Base-by-base conservation (phyloP, 2,329 filamentous ascomycete species). In the Chaetomiaceae sp. region DNA sequence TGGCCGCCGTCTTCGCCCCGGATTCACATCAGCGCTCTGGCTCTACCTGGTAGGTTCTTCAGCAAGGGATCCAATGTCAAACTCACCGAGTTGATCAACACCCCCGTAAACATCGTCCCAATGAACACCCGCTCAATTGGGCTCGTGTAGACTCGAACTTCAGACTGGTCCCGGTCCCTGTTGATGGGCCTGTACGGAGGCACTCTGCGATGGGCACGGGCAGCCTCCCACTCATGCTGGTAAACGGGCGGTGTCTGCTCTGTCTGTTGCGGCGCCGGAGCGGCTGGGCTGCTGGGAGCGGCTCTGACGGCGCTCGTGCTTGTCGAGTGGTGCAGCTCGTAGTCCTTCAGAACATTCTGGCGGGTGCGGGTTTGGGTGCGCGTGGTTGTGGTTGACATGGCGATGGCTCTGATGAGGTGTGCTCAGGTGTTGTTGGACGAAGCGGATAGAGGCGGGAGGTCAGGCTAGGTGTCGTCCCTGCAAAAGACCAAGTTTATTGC, bases 71-170 rank as follows among this genome's bases (percentile, higher is more conserved):
- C n/a, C n/a, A n/a, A 9, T 1, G 14, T 12, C 20, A 11, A n/a
- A 51, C 48, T 51, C 29, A 51, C 48, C 15, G 48, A 12, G 11
- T 44, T 31, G 17, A 38, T 37, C 1, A 44, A 38, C 6, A 51
- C 48, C 1, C 48, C 48, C n/a, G 48, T 51, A 6, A 51, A 51
- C 48, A 51, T 51, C 19, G 39, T 43, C 12, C 39, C 48, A 17
- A 51, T 36, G n/a, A 51, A 51, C 4, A 51, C 39, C 12, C 17
- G 48, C 23, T 51, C 48, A 6, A 36, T 17, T 0, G 19, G 8
- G 23, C 23, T 51, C 15, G 20, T 44, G 33, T 51, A 51, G 2
- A 51, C 39, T 1, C 48, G 39, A 2, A 51, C 29, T 14, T 51
- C 48, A 5, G 29, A 36, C 4, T 44, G 39, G 17, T 51, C 48